These are phyloP conservation scores for Inosperma sp. DNA, from an alignment of 768 basidiomycete genomes.

Conservation along the genomic window DNA sequence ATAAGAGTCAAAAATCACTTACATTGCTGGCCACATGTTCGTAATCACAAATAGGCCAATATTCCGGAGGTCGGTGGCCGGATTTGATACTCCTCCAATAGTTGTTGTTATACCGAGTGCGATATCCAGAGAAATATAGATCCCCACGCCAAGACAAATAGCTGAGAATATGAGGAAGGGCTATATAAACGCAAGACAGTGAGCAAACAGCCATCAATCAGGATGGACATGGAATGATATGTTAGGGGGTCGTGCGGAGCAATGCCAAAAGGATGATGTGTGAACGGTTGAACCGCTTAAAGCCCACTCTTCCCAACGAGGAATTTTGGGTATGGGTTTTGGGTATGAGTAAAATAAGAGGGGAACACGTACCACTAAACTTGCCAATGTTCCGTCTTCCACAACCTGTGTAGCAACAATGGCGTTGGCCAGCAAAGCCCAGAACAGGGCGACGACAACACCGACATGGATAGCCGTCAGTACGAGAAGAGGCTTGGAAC, in stretches of 20 bases:
- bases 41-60: conserved; percentile 75
- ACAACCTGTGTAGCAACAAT: conserved; percentile 85
- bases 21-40: conserved; percentile 33
- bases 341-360: neutral
- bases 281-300: too few relatives aligned
- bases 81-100: conserved; percentile 53
- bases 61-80: conserved; percentile 53
- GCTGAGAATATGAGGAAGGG: conserved; percentile 56
- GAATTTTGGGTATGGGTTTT: too few relatives aligned
- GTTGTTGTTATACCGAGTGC: conserved; percentile 60
- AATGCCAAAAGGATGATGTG: too few relatives aligned
- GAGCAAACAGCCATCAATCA: neutral
- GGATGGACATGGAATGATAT: neutral
- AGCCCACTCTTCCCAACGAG: too few relatives aligned
- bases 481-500: conserved; percentile 61
- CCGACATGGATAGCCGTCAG: conserved; percentile 79
- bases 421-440: conserved; percentile 71
- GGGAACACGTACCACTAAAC: conserved; percentile 51
- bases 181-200: conserved; percentile 31
- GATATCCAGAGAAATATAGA: conserved; percentile 83
- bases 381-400: conserved; percentile 80
- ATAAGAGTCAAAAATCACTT: conserved; percentile 12
- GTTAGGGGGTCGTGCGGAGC: too few relatives aligned
- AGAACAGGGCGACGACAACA: conserved; percentile 71
- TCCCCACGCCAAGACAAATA: conserved; percentile 64